Conservation (phyloP, 345 rosid genomes). For the Cardamine resedifolia region DNA sequence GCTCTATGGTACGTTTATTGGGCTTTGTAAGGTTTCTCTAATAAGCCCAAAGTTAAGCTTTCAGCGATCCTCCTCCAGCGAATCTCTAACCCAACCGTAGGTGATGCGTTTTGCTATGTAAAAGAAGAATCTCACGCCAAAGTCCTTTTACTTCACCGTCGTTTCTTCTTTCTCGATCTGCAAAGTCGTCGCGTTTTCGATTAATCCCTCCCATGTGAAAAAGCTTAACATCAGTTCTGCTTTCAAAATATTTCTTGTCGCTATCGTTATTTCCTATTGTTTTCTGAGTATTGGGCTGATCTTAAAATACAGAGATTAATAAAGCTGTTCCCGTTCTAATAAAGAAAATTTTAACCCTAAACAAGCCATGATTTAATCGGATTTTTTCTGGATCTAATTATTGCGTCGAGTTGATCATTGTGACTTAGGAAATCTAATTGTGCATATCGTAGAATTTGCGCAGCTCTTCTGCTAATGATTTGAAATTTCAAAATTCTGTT, state of each 20-base stretch:
- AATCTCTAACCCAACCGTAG: slow-evolving; percentile 23
- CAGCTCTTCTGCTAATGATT: not conserved
- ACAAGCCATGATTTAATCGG: slow-evolving; percentile 21
- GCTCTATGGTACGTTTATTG: not conserved
- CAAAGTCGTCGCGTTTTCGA: not conserved
- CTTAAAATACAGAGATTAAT: not conserved
- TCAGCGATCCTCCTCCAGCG: not conserved
- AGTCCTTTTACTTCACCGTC: slow-evolving; percentile 23
- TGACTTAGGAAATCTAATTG: not conserved
- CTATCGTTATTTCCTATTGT: too few relatives aligned
- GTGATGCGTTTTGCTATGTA: slow-evolving; percentile 22
- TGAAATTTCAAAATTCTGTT: not conserved
- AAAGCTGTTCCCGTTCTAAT: not conserved
- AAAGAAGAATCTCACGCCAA: slow-evolving; percentile 29
- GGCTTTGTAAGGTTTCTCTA: slow-evolving; percentile 16
- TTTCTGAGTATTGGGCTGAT: slow-evolving; percentile 12
- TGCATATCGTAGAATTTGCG: not conserved
- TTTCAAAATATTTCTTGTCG: not conserved
- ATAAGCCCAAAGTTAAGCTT: slow-evolving; percentile 16
- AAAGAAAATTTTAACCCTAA: not conserved
- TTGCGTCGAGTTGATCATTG: not conserved
- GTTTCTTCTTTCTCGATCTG: slow-evolving; percentile 16
- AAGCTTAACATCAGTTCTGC: not conserved
- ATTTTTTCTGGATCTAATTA: not conserved
- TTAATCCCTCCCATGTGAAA: not conserved